These are phyloP conservation scores for Hylodesmum podocarpum DNA, from an alignment of 306 rosid species.

Conservation along the genomic window DNA sequence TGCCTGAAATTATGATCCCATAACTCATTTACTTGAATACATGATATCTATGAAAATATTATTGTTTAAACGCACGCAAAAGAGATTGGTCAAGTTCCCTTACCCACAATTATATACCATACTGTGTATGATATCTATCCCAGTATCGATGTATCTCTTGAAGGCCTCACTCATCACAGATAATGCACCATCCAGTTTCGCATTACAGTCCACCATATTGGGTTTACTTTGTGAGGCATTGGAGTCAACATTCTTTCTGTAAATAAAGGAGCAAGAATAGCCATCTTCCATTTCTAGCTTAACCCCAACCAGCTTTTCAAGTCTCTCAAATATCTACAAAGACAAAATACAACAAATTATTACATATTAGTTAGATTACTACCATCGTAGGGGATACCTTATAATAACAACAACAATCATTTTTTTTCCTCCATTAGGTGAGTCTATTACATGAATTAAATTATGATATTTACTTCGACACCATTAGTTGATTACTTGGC, in stretches of 20 bases:
- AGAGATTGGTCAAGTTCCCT: slow-evolving; percentile 25
- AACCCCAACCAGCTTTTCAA: slow-evolving; percentile 62
- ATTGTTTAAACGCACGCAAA: background rate
- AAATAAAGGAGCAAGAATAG: slow-evolving; percentile 61
- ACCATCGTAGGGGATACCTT: background rate
- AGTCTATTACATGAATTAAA: too few species aligned
- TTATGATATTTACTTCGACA: too few species aligned
- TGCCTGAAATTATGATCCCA: background rate
- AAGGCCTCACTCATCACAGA: slow-evolving; percentile 70
- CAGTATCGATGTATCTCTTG: slow-evolving; percentile 59
- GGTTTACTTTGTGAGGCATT: slow-evolving; percentile 4
- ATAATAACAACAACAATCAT: background rate
- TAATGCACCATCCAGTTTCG: slow-evolving; percentile 70
- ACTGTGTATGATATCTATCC: slow-evolving; percentile 59
- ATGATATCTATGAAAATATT: too few species aligned
- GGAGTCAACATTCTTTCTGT: slow-evolving; percentile 39
- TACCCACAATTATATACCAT: slow-evolving; percentile 68
- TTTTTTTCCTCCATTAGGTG: too few species aligned
- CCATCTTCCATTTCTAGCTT: slow-evolving; percentile 59
- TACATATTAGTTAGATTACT: background rate
- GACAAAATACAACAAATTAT: slow-evolving; percentile 27
- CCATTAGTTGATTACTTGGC: too few species aligned
- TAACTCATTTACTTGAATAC: background rate
- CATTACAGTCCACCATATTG: slow-evolving; percentile 47
- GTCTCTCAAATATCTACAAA: slow-evolving; percentile 50